Evolutionary conservation across 495 filamentous ascomycete genomes (phyloP).

Genomic region (Extremus antarcticus): DNA sequence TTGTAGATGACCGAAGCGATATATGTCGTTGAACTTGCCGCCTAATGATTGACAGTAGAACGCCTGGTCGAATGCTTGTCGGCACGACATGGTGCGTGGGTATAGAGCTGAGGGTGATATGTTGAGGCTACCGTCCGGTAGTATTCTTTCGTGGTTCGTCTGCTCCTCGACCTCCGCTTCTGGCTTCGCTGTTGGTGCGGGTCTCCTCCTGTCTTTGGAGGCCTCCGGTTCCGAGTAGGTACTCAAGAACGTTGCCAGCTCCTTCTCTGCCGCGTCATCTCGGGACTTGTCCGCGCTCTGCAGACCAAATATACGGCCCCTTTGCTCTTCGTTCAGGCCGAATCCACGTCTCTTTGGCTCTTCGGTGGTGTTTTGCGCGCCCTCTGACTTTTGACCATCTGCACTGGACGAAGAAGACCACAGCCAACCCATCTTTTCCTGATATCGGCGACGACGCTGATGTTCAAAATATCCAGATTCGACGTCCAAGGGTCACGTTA

Average conservation of each 20-base stretch:
- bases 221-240: conserved; percentile 32
- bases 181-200: conserved; percentile 5
- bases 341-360: conserved; percentile 4
- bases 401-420: conserved; percentile 20
- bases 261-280: conserved; percentile 50
- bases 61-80: conserved; percentile 78
- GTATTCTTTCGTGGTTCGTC: conserved; percentile 2
- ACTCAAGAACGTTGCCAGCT: conserved; percentile 49
- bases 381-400: not conserved
- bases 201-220: not conserved
- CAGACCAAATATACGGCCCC: conserved; percentile 12
- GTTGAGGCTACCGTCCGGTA: conserved; percentile 18
- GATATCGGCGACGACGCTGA: not conserved
- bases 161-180: conserved; percentile 7
- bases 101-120: conserved; percentile 56
- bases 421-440: conserved; percentile 25
- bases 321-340: conserved; percentile 10
- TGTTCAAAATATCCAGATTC: too few relatives aligned
- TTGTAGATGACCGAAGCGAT: conserved; percentile 67
- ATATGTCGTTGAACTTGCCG: conserved; percentile 75
- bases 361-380: not conserved
- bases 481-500: too few relatives aligned
- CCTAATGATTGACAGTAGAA: conserved; percentile 93
- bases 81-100: conserved; percentile 75
- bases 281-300: conserved; percentile 21